Evolutionary conservation across 2,329 filamentous ascomycete species (phyloP), one percentile per base, ranked within the genome.

Genomic region (Cladosporium sp.): DNA sequence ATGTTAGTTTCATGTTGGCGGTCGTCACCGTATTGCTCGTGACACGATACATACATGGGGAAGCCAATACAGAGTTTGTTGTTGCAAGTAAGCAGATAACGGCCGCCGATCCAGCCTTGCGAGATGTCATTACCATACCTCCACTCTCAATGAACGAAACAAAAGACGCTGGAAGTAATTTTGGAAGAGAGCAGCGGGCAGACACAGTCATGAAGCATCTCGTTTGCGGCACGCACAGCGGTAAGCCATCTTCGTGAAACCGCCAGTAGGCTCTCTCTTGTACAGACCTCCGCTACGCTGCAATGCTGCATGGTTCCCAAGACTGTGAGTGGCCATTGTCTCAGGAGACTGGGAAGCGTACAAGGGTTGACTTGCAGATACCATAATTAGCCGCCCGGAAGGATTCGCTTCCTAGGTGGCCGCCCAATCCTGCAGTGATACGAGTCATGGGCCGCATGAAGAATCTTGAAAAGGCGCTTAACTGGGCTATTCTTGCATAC

Each of bases 291-390:
- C 22, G 17, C 43, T 47, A 12, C 8, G 43, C 43, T 22, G 43
- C 43, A 28, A 28, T 3, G 30, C 43, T 47, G 43, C 43, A 47
- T 47, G 15, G 12, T 3, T 47, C 28, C 17, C 43, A 17, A 28
- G 2, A 9, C 43, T 47, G 43, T 47, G 43, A 47, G 43, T 47
- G 43, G 43, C 22, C 43, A 14, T 30, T 30, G 43, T 47, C 25
- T 47, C 43, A 9, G 28, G 30, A 6, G 17, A 30, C 22, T 47
- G 25, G 43, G 43, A 47, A n/a, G 43, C 25, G 43, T 30, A 47
- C 43, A 47, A 47, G 43, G 43, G 22, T 47, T 47, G 25, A 47
- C 43, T 47, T 47, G 43, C 43, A 47, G n/a, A 47, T 28, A n/a
- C 12, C 22, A 47, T 22, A 47, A 25, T 47, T 47, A 47, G 22